Conservation (phyloP, 2,329 filamentous ascomycete genomes). For the Diaporthe sp. region DNA sequence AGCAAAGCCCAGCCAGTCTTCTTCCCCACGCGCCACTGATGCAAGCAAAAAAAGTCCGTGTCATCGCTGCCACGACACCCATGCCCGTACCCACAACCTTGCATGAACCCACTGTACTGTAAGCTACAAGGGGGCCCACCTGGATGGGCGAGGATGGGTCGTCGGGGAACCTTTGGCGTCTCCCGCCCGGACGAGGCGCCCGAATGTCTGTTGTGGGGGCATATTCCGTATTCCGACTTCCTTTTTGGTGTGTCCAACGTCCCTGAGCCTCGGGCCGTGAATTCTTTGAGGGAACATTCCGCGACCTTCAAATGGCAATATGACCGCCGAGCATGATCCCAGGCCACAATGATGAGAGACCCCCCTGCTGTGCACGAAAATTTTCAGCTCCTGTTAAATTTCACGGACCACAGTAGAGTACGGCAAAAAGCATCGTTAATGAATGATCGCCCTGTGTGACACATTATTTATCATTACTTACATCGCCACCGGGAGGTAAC, state of each 20-base stretch:
- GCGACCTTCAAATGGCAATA: constrained; percentile 5
- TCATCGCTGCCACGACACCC: constrained; percentile 31
- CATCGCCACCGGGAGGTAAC: background rate
- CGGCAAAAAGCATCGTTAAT: background rate
- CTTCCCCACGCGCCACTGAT: constrained; percentile 2
- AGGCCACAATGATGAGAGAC: background rate
- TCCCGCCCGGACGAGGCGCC: constrained; percentile 10
- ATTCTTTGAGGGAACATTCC: background rate
- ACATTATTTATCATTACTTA: background rate
- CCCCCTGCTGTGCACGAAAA: background rate
- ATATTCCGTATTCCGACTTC: constrained; percentile 2
- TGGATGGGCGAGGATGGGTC: background rate
- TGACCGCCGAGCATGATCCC: background rate
- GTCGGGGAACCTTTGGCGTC: constrained; percentile 3
- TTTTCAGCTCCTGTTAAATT: background rate
- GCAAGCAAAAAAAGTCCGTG: constrained; percentile 16
- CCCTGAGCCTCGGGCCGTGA: background rate
- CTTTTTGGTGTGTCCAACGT: background rate
- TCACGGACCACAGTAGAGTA: background rate
- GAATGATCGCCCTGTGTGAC: background rate
- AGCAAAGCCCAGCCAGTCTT: background rate
- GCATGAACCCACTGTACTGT: constrained; percentile 14
- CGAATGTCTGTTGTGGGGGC: constrained; percentile 6
- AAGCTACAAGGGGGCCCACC: background rate
- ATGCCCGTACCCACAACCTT: constrained; percentile 9